A percentile compares a stretch with the other conserved stretches of the same genome.
phyloP scores from a whole-genome alignment of 2,329 filamentous ascomycete genomes.

The Sarocladiaceae sp. region DNA sequence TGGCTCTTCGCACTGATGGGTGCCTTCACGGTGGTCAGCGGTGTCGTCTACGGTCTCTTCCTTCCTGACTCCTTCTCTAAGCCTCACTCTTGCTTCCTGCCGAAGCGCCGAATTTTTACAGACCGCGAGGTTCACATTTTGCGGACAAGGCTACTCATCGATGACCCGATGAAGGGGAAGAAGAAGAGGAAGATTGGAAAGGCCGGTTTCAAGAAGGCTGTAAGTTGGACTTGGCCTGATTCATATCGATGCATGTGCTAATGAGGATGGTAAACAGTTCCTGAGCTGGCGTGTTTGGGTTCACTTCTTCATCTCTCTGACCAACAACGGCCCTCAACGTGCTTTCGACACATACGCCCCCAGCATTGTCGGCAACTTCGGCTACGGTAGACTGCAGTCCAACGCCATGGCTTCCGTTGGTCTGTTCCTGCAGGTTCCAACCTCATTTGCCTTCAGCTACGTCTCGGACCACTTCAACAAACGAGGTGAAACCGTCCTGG shows the following conservation, averaged over 20 bases:
- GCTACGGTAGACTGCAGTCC: constrained; percentile 38
- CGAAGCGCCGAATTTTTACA: constrained; percentile 27
- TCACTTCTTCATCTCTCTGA: constrained; percentile 43
- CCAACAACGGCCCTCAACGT: constrained; percentile 41
- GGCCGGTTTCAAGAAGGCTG: constrained; percentile 36
- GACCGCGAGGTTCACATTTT: constrained; percentile 36
- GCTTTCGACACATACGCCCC: constrained; percentile 47
- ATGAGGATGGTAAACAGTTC: constrained; percentile 25
- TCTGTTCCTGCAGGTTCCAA: constrained; percentile 44
- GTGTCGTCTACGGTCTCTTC: constrained; percentile 34
- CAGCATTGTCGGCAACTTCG: constrained; percentile 45
- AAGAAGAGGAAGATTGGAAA: constrained; percentile 42
- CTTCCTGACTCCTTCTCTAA: constrained; percentile 39
- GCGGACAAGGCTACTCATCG: constrained; percentile 31
- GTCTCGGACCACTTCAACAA: constrained; percentile 44
- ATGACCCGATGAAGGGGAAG: constrained; percentile 38
- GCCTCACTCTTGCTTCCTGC: constrained; percentile 35
- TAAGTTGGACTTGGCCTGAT: constrained; percentile 15
- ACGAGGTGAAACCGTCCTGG: constrained; percentile 46
- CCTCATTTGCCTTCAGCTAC: constrained; percentile 44
- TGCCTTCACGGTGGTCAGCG: constrained; percentile 40
- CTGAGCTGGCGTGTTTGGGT: constrained; percentile 45
- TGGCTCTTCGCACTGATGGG: constrained; percentile 51
- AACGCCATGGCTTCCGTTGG: constrained; percentile 52
- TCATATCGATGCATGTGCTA: background rate